phyloP scores from a whole-genome alignment of 2,329 filamentous ascomycete genomes.

The Monosporascus sp. region DNA sequence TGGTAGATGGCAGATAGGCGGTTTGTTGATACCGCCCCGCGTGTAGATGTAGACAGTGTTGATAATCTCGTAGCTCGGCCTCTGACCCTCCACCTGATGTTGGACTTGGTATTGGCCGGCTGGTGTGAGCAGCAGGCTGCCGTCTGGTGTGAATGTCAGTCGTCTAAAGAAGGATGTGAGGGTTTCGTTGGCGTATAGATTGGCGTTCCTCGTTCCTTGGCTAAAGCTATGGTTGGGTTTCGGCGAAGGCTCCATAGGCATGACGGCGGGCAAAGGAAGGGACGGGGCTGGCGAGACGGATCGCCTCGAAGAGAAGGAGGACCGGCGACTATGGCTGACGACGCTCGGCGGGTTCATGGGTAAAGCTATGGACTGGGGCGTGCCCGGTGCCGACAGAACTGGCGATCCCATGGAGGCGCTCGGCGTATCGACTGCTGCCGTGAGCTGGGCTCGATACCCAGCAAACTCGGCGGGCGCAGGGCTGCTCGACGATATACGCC shows the following conservation, averaged over 20 bases:
- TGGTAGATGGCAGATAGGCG: conserved; percentile 88
- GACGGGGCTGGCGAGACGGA: conserved; percentile 93
- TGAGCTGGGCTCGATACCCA: conserved; percentile 59
- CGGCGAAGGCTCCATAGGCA: conserved; percentile 87
- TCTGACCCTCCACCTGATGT: conserved; percentile 57
- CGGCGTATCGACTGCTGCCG: conserved; percentile 45
- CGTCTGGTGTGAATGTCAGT: conserved; percentile 90
- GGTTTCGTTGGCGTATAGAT: conserved; percentile 93
- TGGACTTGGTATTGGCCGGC: conserved; percentile 91
- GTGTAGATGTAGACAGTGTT: conserved; percentile 99
- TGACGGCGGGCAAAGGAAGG: conserved; percentile 88
- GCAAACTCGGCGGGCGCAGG: conserved; percentile 79
- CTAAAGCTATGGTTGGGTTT: conserved; percentile 57
- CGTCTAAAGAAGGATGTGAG: conserved; percentile 95
- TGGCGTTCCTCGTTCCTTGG: conserved; percentile 72
- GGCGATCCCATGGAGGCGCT: conserved; percentile 68
- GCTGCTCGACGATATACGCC: conserved; percentile 85
- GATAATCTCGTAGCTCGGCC: conserved; percentile 76
- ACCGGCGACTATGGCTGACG: conserved; percentile 87
- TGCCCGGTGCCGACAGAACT: conserved; percentile 84
- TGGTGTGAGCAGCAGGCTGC: conserved; percentile 87
- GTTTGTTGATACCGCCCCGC: conserved; percentile 90
- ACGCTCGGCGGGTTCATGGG: conserved; percentile 94
- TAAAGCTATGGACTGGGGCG: conserved; percentile 79
- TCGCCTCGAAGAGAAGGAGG: conserved; percentile 82